Percentiles rank a stretch among this genome's conserved stretches.
phyloP scores from a whole-genome alignment of 768 basidiomycete species.

The Mycena albidolilacea region DNA sequence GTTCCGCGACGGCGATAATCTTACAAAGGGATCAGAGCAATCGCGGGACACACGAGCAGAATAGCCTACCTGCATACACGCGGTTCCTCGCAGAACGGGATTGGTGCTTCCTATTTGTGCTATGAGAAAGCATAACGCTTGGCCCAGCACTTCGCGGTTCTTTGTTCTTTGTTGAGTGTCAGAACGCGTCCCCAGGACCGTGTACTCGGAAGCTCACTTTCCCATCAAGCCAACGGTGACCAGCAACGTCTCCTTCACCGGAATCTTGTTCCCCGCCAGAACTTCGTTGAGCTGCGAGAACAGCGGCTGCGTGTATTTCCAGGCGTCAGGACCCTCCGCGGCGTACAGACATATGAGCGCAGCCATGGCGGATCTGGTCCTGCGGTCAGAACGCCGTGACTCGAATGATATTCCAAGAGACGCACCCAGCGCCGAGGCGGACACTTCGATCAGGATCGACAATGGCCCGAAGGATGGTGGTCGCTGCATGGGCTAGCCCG shows the following conservation, averaged over 20 bases:
- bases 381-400: neutral
- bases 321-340: conserved; percentile 48
- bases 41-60: neutral
- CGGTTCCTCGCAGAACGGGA: conserved; percentile 77
- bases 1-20: conserved; percentile 72
- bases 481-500: conserved; percentile 48
- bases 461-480: conserved; percentile 65
- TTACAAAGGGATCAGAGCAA: conserved; percentile 47
- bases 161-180: conserved; percentile 54
- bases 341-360: conserved; percentile 63
- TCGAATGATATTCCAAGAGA: neutral
- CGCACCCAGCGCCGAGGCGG: conserved; percentile 80
- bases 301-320: conserved; percentile 50
- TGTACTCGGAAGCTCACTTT: conserved; percentile 52
- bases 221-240: conserved; percentile 73
- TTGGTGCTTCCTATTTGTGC: conserved; percentile 78
- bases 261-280: conserved; percentile 61
- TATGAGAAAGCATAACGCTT: conserved; percentile 73
- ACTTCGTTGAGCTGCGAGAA: conserved; percentile 58
- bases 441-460: conserved; percentile 70
- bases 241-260: conserved; percentile 74
- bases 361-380: conserved; percentile 62
- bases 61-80: conserved; percentile 72
- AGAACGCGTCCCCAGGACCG: neutral
- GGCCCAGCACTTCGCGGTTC: conserved; percentile 68